A percentile compares a stretch with the other conserved stretches of the same genome.
Evolutionary conservation across 192 early-diverging fungal species (phyloP).

Genomic region (Rhizophagus sp.): DNA sequence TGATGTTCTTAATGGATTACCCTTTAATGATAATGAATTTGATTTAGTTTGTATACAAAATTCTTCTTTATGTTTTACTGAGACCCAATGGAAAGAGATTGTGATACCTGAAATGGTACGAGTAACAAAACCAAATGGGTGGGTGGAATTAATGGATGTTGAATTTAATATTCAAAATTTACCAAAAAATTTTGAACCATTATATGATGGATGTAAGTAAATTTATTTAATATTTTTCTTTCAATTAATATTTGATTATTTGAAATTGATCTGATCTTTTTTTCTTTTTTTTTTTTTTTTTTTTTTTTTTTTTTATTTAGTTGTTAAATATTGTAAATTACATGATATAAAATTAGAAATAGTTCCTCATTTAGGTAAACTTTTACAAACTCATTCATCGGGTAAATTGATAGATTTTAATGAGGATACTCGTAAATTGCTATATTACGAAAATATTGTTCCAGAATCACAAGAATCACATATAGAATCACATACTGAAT

Average conservation of each 20-base stretch:
- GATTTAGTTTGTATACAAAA: neutral
- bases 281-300: no score
- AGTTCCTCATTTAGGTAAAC: neutral
- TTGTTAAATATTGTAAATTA: neutral
- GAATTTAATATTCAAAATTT: neutral
- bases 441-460: neutral
- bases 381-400: neutral
- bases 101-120: constrained; percentile 18
- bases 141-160: constrained; percentile 12
- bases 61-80: neutral
- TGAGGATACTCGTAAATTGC: neutral
- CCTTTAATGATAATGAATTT: neutral
- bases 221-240: no score
- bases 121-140: neutral
- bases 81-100: neutral
- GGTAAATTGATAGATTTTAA: neutral
- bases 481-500: no score
- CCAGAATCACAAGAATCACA: no score
- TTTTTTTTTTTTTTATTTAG: neutral
- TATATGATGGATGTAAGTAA: neutral
- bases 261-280: no score
- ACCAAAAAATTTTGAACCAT: neutral
- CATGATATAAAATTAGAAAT: neutral
- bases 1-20: constrained; percentile 34
- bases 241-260: neutral